Evolutionary conservation across 1,139 yeast genomes (phyloP).

Genomic region (Geotrichum australiense): DNA sequence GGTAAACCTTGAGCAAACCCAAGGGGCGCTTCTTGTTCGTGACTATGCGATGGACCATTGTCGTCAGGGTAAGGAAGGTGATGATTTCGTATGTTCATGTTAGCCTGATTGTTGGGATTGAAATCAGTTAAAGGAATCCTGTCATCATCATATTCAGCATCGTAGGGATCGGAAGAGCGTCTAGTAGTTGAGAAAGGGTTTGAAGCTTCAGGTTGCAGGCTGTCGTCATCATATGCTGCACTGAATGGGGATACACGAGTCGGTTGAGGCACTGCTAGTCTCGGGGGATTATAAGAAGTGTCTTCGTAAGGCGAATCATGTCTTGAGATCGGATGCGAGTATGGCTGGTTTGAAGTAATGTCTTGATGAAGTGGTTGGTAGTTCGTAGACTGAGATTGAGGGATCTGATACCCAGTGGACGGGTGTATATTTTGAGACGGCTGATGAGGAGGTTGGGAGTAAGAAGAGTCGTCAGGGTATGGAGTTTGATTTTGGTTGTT

Average conservation of each 20-base stretch:
- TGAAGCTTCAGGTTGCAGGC: conserved; percentile 4
- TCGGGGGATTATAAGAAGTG: not conserved
- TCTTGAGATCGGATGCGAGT: not conserved
- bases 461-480: conserved; percentile 4
- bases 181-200: conserved; percentile 5
- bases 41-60: not conserved
- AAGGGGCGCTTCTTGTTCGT: not conserved
- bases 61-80: conserved; percentile 6
- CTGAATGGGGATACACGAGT: not conserved
- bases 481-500: conserved; percentile 3
- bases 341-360: not conserved
- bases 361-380: not conserved
- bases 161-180: not conserved
- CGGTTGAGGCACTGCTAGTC: not conserved
- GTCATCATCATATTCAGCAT: conserved; percentile 6
- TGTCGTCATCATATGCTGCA: not conserved
- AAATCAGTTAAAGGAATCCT: conserved; percentile 1
- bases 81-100: not conserved
- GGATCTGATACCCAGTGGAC: not conserved
- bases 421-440: not conserved
- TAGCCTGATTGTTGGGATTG: not conserved
- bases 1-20: conserved; percentile 10
- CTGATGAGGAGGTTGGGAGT: not conserved
- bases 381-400: not conserved
- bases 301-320: not conserved